Percentiles rank a stretch among this genome's conserved stretches.
These are phyloP conservation scores for Alternaria triticina DNA, from an alignment of 2,329 filamentous ascomycete species.

Conservation along the genomic window DNA sequence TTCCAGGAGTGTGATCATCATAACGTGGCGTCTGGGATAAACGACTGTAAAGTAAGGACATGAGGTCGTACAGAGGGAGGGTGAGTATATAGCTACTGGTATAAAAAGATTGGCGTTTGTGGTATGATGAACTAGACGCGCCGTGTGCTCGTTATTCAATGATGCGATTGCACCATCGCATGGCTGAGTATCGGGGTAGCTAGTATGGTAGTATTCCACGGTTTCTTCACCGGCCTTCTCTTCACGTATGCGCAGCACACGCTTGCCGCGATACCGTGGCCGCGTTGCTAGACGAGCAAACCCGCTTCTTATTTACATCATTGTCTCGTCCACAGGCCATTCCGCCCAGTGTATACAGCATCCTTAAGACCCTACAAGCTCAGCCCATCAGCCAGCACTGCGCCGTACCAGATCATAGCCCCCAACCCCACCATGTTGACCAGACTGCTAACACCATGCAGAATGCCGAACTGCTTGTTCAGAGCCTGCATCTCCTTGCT, in stretches of 20 bases:
- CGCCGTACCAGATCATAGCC: slow-evolving; percentile 77
- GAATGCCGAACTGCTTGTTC: slow-evolving; percentile 65
- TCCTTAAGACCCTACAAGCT: slow-evolving; percentile 5
- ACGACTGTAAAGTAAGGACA: not conserved
- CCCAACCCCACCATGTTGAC: slow-evolving; percentile 76
- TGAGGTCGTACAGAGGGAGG: not conserved
- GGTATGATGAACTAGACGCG: not conserved
- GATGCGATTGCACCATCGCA: not conserved
- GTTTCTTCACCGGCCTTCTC: not conserved
- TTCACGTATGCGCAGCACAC: not conserved
- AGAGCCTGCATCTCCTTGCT: slow-evolving; percentile 78
- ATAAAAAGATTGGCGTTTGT: not conserved
- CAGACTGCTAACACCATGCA: slow-evolving; percentile 83
- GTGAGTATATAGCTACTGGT: not conserved
- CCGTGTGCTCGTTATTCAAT: slow-evolving; percentile 1
- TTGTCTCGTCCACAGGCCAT: not conserved
- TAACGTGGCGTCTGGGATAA: not conserved
- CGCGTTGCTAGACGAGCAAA: not conserved
- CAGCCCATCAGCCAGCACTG: slow-evolving; percentile 63
- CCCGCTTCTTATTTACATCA: not conserved
- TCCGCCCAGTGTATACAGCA: not conserved
- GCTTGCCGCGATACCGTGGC: not conserved
- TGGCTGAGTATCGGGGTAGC: not conserved
- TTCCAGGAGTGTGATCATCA: not conserved
- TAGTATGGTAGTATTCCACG: not conserved